Evolutionary conservation across 257 asterid genomes (phyloP).

Genomic region (Verbena officinalis): DNA sequence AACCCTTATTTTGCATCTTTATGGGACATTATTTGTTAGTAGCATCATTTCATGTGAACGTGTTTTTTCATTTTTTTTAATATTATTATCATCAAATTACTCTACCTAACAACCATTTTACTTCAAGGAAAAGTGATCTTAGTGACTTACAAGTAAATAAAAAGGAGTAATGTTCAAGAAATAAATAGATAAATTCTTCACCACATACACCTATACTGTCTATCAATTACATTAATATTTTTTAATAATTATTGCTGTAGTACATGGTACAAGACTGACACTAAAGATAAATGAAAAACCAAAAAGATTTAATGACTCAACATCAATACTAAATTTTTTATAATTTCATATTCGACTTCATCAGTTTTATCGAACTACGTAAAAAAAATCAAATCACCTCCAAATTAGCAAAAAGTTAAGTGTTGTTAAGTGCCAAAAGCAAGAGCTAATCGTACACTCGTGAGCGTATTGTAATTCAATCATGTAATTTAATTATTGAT

Average conservation of each 20-base stretch:
- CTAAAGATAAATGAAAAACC: too few relatives aligned
- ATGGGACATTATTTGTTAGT: constrained; percentile 18
- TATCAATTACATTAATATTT: background rate
- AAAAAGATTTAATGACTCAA: too few relatives aligned
- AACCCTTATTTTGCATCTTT: background rate
- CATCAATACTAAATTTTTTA: background rate
- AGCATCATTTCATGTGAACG: constrained; percentile 18
- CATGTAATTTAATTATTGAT: constrained; percentile 6
- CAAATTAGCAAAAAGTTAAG: background rate
- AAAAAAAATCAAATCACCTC: background rate
- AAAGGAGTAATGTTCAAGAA: constrained; percentile 13
- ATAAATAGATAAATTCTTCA: background rate
- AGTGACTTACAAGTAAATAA: constrained; percentile 18
- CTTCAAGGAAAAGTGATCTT: constrained; percentile 29
- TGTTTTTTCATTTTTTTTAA: constrained; percentile 12
- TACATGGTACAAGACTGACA: too few relatives aligned
- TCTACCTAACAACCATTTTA: constrained; percentile 26
- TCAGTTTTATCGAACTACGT: background rate
- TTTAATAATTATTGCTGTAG: background rate
- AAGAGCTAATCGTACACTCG: constrained; percentile 23
- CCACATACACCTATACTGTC: background rate
- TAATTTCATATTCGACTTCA: background rate
- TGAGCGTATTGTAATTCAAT: constrained; percentile 13
- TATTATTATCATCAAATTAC: constrained; percentile 18
- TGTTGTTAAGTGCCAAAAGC: constrained; percentile 14